Conservation (phyloP, 768 basidiomycete genomes). For the Kwoniella shandongensis region DNA sequence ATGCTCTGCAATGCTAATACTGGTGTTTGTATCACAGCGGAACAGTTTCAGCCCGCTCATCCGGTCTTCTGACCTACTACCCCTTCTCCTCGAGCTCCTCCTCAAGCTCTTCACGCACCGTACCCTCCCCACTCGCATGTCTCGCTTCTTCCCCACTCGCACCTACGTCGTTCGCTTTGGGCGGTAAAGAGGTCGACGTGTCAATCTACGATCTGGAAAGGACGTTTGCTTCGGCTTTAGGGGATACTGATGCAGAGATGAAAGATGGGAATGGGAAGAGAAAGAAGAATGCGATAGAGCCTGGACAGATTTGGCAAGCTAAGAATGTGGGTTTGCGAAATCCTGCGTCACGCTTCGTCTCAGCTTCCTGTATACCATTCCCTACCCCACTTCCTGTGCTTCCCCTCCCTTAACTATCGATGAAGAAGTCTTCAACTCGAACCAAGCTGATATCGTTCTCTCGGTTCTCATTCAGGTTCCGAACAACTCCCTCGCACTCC, state of each 20-base stretch:
- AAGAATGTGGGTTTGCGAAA: constrained; percentile 52
- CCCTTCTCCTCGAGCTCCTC: constrained; percentile 2
- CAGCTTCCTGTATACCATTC: no score
- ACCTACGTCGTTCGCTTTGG: constrained; percentile 36
- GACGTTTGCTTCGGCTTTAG: constrained; percentile 29
- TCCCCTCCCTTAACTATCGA: no score
- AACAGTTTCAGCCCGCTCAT: constrained; percentile 28
- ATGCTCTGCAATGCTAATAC: neutral
- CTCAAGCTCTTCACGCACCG: constrained; percentile 2
- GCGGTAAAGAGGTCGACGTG: constrained; percentile 52
- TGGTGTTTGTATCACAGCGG: constrained; percentile 23
- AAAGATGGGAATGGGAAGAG: constrained; percentile 31
- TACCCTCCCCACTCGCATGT: constrained; percentile 29
- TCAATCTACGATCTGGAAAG: constrained; percentile 48
- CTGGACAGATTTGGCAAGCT: constrained; percentile 51
- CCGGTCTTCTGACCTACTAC: constrained; percentile 17
- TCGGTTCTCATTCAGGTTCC: constrained; percentile 34
- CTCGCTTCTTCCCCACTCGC: constrained; percentile 26
- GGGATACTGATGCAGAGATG: constrained; percentile 20
- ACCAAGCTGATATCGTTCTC: neutral
- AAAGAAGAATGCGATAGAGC: constrained; percentile 43
- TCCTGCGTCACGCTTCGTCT: no score
- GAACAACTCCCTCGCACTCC: constrained; percentile 41
- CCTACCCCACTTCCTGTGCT: no score
- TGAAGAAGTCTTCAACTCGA: no score